phyloP scores from a whole-genome alignment of 2,329 filamentous ascomycete species.

The Xylariomycetidae sp. region DNA sequence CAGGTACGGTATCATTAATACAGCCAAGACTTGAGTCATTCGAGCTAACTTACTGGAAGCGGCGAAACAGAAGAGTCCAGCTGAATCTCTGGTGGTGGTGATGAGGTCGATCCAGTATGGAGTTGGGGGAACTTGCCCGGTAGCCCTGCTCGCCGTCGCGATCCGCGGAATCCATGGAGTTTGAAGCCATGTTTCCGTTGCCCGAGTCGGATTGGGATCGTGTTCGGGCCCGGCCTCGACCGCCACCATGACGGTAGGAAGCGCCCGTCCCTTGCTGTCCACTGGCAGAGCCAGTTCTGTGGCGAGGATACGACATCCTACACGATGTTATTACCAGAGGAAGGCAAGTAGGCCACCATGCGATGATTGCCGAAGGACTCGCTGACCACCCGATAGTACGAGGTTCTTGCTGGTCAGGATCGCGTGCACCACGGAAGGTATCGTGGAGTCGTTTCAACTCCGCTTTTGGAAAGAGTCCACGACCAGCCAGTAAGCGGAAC shows the following conservation, averaged over 20 bases:
- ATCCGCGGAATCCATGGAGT: conserved; percentile 7
- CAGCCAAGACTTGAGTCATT: conserved; percentile 6
- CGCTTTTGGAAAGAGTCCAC: too few relatives aligned
- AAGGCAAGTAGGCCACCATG: too few relatives aligned
- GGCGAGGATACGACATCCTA: too few relatives aligned
- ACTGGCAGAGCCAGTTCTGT: too few relatives aligned
- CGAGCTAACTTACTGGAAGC: conserved; percentile 22
- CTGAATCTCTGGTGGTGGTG: conserved; percentile 7
- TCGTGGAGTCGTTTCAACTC: too few relatives aligned
- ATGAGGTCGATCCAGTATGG: conserved; percentile 9
- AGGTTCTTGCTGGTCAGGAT: too few relatives aligned
- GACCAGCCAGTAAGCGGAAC: too few relatives aligned
- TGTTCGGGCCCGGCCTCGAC: conserved; percentile 5
- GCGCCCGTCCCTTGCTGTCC: too few relatives aligned
- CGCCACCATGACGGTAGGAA: conserved; percentile 4
- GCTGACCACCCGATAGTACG: too few relatives aligned
- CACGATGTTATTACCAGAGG: too few relatives aligned
- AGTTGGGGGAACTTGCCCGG: conserved; percentile 8
- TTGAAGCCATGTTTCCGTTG: conserved; percentile 10
- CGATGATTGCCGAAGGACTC: too few relatives aligned
- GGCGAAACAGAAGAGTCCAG: conserved; percentile 15
- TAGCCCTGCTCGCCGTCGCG: conserved; percentile 5
- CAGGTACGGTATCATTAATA: conserved; percentile 19
- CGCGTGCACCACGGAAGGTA: too few relatives aligned
- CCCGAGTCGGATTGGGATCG: conserved; percentile 14